Base-by-base conservation (phyloP, 805 yeast genomes). In the Wickerhamomyces ciferrii region DNA sequence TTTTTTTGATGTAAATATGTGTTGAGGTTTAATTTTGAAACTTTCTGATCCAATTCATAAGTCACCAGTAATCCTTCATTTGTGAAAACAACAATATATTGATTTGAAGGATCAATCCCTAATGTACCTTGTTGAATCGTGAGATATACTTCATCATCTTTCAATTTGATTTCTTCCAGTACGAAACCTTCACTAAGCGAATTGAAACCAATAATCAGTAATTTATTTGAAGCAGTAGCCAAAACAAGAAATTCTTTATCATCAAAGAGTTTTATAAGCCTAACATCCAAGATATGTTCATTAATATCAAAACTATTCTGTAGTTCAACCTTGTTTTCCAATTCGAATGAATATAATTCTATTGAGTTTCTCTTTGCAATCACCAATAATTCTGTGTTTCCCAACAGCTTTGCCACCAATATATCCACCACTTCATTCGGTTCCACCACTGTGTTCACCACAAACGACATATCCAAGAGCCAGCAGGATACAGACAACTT, bases 121-220 rank as follows among this genome's bases (percentile, higher is more conserved):
- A 58, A 42, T 0, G 61, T 52, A 0, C 42, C 40, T 3, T 50
- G 54, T 14, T 43, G 31, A 2, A 56, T 48, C 3, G 46, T 43
- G 8, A 54, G 24, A 3, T 27, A 2, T 3, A 46, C 46, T 7
- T 41, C 50, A 36, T 43, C 17, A 19, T 46, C 41, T n/a, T 45
- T 45, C 11, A 58, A 17, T 13, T 42, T 38, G 19, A 46, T 40
- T 31, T 50, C 51, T 13, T 53, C 51, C 9, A 52, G 43, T 2
- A 51, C 45, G 6, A 51, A 41, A 2, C 51, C 53, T 2, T 39
- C 24, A 8, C 27, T 25, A 9, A 50, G 13, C 11, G 43, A 46
- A 15, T 43, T 40, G 41, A 58, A 56, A 2, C 53, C 58, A 0
- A 55, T 38, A 2, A 58, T 17, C 5, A 53, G 36, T 6, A 55